Base-by-base conservation (phyloP, 2,329 filamentous ascomycete species). In the Colletotrichum eleusines region DNA sequence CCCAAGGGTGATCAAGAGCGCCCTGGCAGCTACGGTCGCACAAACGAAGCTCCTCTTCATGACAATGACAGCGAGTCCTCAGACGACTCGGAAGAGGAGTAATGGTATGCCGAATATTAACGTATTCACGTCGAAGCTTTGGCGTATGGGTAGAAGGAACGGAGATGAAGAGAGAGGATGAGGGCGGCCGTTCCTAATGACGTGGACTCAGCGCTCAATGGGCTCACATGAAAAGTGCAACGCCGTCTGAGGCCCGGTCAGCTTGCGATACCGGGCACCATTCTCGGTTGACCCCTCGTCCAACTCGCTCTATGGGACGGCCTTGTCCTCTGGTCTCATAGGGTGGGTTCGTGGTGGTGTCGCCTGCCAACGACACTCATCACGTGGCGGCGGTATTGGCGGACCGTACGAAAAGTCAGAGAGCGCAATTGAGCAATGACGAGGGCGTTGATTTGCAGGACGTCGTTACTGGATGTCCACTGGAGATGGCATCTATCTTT, bases 21-120 rank as follows among this genome's bases (percentile, higher is more conserved):
- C 11, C 73, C 73, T 9, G 78, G 50, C 38, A 70, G 69, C 44
- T 55, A 59, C 8, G 71, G 71, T 31, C 71, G 71, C 51, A 61
- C 65, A 42, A 63, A 70, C 3, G 72, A 74, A 58, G 66, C 72
- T 23, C 72, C 72, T 59, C 48, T 74, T 5, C 72, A 81, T 54
- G 75, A 48, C 18, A 61, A 57, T 23, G 66, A 63, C 50, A 72
- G 59, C 63, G 84, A 85, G 33, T 83, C 84, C 58, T 85, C 84
- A 2, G 84, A 85, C 54, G 84, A 85, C 57, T 84, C 83, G 46
- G 84, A 85, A 62, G 84, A 84, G 51, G 83, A 84, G 74, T 81
- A 63, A 64, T 44, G n/a, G 33, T 23, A 57, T 38, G 18, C 59
- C 44, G 44, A 40, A 53, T 33, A 59, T n/a, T 12, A 42, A 23